Evolutionary conservation across 805 yeast genomes (phyloP).

Genomic region (Cyberlindnera saturnus): DNA sequence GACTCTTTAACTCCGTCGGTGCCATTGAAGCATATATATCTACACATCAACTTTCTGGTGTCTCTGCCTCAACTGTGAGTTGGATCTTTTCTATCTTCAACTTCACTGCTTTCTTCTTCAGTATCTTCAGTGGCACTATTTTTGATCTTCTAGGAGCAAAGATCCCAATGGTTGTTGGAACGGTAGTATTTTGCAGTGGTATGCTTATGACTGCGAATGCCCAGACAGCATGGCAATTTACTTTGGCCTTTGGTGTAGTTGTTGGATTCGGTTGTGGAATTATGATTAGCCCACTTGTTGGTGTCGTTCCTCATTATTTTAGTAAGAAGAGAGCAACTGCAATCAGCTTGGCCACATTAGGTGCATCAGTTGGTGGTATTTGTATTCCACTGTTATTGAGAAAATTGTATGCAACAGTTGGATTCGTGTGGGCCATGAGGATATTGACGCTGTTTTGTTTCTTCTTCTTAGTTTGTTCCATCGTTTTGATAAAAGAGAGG

Average conservation of each 20-base stretch:
- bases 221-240: constrained; percentile 40
- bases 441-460: constrained; percentile 37
- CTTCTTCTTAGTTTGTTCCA: constrained; percentile 18
- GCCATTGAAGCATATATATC: constrained; percentile 55
- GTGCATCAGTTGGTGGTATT: constrained; percentile 50
- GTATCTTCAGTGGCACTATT: constrained; percentile 37
- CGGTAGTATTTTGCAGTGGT: constrained; percentile 31
- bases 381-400: constrained; percentile 42
- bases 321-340: constrained; percentile 36
- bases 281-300: constrained; percentile 37
- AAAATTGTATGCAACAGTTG: constrained; percentile 33
- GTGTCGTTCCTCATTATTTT: constrained; percentile 41
- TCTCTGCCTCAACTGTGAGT: constrained; percentile 40
- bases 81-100: constrained; percentile 45
- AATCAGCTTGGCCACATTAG: constrained; percentile 39
- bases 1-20: constrained; percentile 52
- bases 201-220: constrained; percentile 39
- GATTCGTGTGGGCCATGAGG: constrained; percentile 50
- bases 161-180: constrained; percentile 31
- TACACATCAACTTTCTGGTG: constrained; percentile 41
- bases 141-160: constrained; percentile 41
- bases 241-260: constrained; percentile 43
- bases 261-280: constrained; percentile 40
- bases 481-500: constrained; percentile 28
- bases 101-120: constrained; percentile 22